Evolutionary conservation across 768 basidiomycete species (phyloP), one percentile per base, ranked within the genome.

Genomic region (Auricularia sp.): DNA sequence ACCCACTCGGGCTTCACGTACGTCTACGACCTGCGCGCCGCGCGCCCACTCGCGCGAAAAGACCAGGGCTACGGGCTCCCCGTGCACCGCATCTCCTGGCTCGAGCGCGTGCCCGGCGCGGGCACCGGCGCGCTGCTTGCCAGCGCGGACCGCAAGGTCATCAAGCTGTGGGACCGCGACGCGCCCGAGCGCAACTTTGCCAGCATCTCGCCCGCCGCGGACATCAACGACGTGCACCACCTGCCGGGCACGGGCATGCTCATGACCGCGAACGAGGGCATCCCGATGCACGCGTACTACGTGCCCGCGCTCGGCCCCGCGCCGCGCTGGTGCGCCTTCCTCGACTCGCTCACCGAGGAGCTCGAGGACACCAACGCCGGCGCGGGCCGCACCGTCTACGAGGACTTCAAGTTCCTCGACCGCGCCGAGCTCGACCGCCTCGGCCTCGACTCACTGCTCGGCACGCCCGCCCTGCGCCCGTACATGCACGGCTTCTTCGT

Each of bases 401-500:
- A 95, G 73, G 97, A 98, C 77, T 98, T 87, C 85, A 99, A 99
- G 76, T 99, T 98, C 71, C 83, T 99, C 64, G 93, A 94, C 74
- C 81, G 89, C 67, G 80, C 77, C 65, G 97, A 98, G 73, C 83
- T 98, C 64, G 84, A 44, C 70, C 96, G 93, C 42, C 86, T 99
- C 66, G 91, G 94, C n/a, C 76, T 99, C 73, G 90, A 94, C 68
- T 93, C 96, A 73, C 91, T 99, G 70, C 78, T 97, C 68, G 97
- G 97, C 61, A 96, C 95, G 4, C 87, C 93, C 23, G 86, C 90
- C 18, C 90, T 98, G 80, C 96, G 96, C 75, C 97, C 97, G 3
- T 99, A 98, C 77, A 98, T 99, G 96, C 97, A 99, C 75, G 97
- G 97, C 53, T 98, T 95, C 84, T 98, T 99, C 79, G 76, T 98